Conservation (phyloP, 768 basidiomycete species). For the Gloeophyllum trabeum region DNA sequence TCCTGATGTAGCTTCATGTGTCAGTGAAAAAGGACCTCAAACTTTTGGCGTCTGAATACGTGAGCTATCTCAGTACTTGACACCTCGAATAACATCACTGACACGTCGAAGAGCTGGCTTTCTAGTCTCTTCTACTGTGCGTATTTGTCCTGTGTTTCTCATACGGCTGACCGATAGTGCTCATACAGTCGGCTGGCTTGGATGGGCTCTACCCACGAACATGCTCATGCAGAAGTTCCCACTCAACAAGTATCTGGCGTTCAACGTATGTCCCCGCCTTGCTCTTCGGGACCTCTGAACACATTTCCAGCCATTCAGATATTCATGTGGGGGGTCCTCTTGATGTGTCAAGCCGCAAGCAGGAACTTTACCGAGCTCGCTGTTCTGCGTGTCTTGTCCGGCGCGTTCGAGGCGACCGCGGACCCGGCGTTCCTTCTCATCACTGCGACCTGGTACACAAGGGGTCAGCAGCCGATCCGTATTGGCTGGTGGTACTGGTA, state of each 20-base stretch:
- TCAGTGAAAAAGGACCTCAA: too few relatives aligned
- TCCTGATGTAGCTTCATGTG: too few relatives aligned
- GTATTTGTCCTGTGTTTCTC: too few relatives aligned
- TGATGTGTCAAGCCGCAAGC: conserved; percentile 21
- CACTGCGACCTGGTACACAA: conserved; percentile 26
- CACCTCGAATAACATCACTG: conserved; percentile 1
- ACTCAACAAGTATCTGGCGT: conserved; percentile 24
- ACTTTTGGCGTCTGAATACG: too few relatives aligned
- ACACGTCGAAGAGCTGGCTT: conserved; percentile 10
- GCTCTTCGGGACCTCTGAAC: conserved; percentile 14
- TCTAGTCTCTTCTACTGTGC: conserved; percentile 25
- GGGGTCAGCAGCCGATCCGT: conserved; percentile 24
- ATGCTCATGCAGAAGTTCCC: conserved; percentile 27
- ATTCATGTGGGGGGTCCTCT: not conserved
- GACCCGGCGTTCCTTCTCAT: conserved; percentile 26
- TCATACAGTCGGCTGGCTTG: conserved; percentile 30
- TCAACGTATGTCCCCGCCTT: conserved; percentile 29
- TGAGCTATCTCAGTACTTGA: conserved; percentile 15
- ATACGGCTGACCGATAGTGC: too few relatives aligned
- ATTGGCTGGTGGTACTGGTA: conserved; percentile 28
- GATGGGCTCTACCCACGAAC: conserved; percentile 29
- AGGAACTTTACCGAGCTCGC: conserved; percentile 24
- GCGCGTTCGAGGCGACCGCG: conserved; percentile 27
- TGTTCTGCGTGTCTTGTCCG: conserved; percentile 25
- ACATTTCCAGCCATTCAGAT: not conserved